Base-by-base conservation (phyloP, 345 rosid genomes). In the Citrus sinensis region DNA sequence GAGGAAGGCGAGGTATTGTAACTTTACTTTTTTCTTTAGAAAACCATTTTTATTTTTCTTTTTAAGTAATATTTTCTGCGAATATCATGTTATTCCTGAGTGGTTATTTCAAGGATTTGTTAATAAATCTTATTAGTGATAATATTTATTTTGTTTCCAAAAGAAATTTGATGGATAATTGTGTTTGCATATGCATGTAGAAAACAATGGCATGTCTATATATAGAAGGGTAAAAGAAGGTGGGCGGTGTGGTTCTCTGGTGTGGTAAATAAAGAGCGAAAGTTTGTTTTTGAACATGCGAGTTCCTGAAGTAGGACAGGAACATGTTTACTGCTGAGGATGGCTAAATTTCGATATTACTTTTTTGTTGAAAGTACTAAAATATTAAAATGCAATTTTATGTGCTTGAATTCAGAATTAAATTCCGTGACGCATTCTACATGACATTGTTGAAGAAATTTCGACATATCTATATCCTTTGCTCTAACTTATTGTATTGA, bases 1-100 rank as follows among this genome's bases (percentile, higher is more conserved):
- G 87, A 96, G 61, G 99, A 94, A 87, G 99, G 99, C 83, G 93
- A 92, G 97, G 98, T 94, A 83, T 40, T 65, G 71, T 35, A 32
- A n/a, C 67, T 70, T 22, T 61, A n/a, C 32, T 67, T 29, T 34
- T 22, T 7, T 27, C 39, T 37, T 19, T 37, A 7, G 24, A 22
- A 35, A 66, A 9, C 58, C 6, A 4, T 54, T 54, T 54, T 54
- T 54, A 17, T 1, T 22, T 20, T 29, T 1, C 10, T 20, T 29
- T 30, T 32, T 19, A 20, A 20, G 51, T 34, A 8, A 19, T 9
- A 39, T 35, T 25, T 9, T 60, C 55, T 54, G 16, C 61, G 51
- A 46, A 69, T 62, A 27, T 74, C 39, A 16, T 24, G 35, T 51
- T 62, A 34, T 37, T 14, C 46, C 7, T 69, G 55, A 29, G 27